Conservation (phyloP, 257 asterid genomes). For the Lycium ferocissimum region DNA sequence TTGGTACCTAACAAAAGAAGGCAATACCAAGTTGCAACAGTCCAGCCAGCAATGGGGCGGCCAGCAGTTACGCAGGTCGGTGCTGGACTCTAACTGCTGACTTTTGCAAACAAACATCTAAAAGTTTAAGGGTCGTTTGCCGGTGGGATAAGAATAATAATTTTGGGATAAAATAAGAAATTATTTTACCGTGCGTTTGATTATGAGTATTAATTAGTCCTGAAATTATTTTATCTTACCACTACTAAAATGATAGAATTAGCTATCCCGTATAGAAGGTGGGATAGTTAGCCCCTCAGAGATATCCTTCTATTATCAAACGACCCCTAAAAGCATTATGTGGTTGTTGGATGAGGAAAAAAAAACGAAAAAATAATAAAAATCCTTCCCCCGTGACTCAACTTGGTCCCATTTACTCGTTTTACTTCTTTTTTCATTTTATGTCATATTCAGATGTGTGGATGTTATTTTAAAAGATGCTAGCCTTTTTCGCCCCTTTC, state of each 20-base stretch:
- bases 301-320: too few species aligned
- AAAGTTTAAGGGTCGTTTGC: too few species aligned
- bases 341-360: neutral
- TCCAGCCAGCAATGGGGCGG: slow-evolving; percentile 23
- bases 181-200: too few species aligned
- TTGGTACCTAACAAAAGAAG: neutral
- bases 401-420: neutral
- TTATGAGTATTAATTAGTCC: too few species aligned
- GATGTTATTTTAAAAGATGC: neutral
- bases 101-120: neutral
- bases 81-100: neutral
- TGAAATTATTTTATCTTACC: too few species aligned
- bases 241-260: too few species aligned
- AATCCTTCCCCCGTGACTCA: neutral
- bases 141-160: too few species aligned
- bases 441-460: neutral
- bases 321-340: neutral
- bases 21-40: neutral
- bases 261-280: too few species aligned
- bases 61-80: neutral
- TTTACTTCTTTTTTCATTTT: neutral
- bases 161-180: too few species aligned
- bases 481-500: neutral
- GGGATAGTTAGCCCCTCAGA: too few species aligned
- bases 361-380: neutral